Evolutionary conservation across 1,284 basidiomycete genomes (phyloP).

Genomic region (Schizophyllum commune): DNA sequence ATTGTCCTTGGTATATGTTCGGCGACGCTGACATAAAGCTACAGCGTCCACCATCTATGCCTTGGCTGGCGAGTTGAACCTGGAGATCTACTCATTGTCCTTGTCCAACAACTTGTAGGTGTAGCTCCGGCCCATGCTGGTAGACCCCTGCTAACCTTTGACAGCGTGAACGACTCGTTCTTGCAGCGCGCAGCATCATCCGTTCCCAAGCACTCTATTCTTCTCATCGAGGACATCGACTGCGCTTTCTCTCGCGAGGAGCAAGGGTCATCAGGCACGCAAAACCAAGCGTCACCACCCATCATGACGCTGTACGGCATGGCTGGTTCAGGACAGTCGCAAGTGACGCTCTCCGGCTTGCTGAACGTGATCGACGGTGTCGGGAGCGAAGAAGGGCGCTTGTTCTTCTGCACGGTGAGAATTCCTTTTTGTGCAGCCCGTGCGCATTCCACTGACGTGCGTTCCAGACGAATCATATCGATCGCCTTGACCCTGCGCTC

Average conservation of each 20-base stretch:
- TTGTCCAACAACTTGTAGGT: conserved; percentile 42
- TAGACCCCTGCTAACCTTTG: neutral
- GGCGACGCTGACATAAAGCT: conserved; percentile 4
- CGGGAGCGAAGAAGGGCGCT: conserved; percentile 45
- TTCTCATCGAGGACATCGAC: conserved; percentile 51
- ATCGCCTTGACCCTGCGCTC: conserved; percentile 14
- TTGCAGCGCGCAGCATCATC: conserved; percentile 35
- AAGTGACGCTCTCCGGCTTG: conserved; percentile 42
- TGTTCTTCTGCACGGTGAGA: conserved; percentile 45
- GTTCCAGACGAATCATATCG: conserved; percentile 14
- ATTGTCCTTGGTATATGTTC: neutral
- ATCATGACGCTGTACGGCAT: too few species aligned
- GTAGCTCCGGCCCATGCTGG: neutral
- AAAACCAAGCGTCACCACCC: too few species aligned
- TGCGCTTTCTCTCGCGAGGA: conserved; percentile 41
- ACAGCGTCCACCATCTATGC: conserved; percentile 51
- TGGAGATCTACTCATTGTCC: conserved; percentile 53
- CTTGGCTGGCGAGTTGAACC: conserved; percentile 48
- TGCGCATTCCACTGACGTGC: neutral
- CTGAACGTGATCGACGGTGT: conserved; percentile 51
- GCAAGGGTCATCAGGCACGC: too few species aligned
- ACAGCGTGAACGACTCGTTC: conserved; percentile 40
- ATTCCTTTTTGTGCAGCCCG: neutral
- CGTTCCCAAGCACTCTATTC: conserved; percentile 43
- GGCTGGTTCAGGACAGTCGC: conserved; percentile 14